Evolutionary conservation across 2,329 filamentous ascomycete species (phyloP), one percentile per base, ranked within the genome.

Genomic region (Didymella glomerata): DNA sequence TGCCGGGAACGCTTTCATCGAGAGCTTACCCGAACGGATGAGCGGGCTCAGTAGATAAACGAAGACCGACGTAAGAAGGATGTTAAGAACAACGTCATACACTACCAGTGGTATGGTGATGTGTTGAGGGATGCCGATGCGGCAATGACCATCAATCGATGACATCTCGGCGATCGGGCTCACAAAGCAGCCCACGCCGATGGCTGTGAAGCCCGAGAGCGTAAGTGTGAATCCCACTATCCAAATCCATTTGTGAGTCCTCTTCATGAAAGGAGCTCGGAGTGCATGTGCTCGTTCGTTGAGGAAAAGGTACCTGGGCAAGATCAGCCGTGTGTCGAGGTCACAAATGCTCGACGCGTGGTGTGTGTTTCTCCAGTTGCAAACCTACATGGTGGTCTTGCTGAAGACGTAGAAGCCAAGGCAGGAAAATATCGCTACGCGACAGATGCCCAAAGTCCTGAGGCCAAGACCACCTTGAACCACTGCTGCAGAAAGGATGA

Each of bases 201-300:
- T 69, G 11, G 57, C 62, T 0, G 69, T 68, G 46, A 78, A 77
- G 1, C 74, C 75, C 8, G 52, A 24, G 24, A 61, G 41, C 13
- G 73, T 65, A 25, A 67, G 22, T 1, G 7, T 16, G 40, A 42
- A 16, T 16, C 40, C 40, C 3, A 42, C 40, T 8, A 78, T 38
- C 75, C 76, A 81, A 14, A 79, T 54, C 53, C 68, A 69, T 49
- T 80, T 77, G 13, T 66, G 63, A 6, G 58, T 48, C 20, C 79
- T 69, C 2, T 68, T 57, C 36, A 68, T 64, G 56, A 74, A 72
- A 0, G 75, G 69, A 7, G 73, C 66, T 36, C 78, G 71, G 16
- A 80, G 63, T 7, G 72, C 71, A 58, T 80, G 78, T 10, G 73
- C 71, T 24, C 79, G 69, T 57, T 81, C 79, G 24, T 80, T 71